Evolutionary conservation across 371 early-diverging fungal genomes (phyloP).

Genomic region (Rhizomucor pusillus): DNA sequence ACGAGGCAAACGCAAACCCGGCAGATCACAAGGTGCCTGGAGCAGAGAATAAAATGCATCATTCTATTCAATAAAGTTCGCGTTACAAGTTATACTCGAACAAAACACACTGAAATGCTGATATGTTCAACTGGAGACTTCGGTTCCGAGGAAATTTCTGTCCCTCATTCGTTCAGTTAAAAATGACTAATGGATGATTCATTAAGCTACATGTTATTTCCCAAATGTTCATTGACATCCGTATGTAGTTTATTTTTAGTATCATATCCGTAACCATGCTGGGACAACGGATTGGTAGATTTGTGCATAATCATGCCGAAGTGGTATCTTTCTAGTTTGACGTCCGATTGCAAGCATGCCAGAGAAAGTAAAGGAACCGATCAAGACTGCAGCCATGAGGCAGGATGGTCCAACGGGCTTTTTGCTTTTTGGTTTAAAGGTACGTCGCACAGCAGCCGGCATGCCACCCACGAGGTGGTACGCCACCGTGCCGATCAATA

Average conservation of each 20-base stretch:
- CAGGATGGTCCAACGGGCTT: background rate
- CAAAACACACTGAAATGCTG: no score
- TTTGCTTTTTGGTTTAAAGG: slow-evolving; percentile 8
- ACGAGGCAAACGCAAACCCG: slow-evolving; percentile 81
- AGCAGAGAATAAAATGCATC: slow-evolving; percentile 31
- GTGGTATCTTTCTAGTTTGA: slow-evolving; percentile 38
- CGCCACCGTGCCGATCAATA: slow-evolving; percentile 20
- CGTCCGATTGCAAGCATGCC: slow-evolving; percentile 29
- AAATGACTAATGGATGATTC: no score
- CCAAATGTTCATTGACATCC: no score
- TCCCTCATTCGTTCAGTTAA: no score
- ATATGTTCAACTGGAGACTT: no score
- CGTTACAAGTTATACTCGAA: no score
- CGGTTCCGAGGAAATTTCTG: no score
- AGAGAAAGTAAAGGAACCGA: slow-evolving; percentile 20
- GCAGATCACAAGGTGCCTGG: slow-evolving; percentile 75
- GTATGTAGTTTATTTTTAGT: no score
- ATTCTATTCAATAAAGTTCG: slow-evolving; percentile 44
- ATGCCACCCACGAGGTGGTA: slow-evolving; percentile 38
- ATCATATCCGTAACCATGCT: no score
- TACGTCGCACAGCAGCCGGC: slow-evolving; percentile 10
- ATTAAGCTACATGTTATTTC: no score
- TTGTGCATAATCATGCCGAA: slow-evolving; percentile 35
- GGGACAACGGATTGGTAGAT: slow-evolving; percentile 32
- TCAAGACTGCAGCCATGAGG: slow-evolving; percentile 8